Evolutionary conservation across 2,329 filamentous ascomycete genomes (phyloP).

Genomic region (Ophioceras dolichostomum): DNA sequence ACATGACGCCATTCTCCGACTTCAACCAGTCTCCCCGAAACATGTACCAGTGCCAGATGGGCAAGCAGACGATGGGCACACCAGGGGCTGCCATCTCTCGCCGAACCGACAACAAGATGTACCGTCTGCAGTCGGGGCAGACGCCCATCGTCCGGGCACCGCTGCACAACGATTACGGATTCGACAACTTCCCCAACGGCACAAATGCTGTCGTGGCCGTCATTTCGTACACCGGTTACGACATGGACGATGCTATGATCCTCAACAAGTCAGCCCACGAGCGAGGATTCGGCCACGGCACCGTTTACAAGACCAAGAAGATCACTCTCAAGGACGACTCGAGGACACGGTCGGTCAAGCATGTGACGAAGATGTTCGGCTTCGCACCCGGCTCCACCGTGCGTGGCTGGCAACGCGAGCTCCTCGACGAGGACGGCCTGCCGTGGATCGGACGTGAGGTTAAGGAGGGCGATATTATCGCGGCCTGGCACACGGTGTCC

Average conservation of each 20-base stretch:
- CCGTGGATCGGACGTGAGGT: slow-evolving; percentile 70
- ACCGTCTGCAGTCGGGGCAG: slow-evolving; percentile 88
- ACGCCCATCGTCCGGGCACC: slow-evolving; percentile 87
- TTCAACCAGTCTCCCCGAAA: slow-evolving; percentile 98
- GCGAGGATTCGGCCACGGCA: slow-evolving; percentile 87
- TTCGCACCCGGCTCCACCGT: slow-evolving; percentile 71
- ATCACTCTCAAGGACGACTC: slow-evolving; percentile 74
- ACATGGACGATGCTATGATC: slow-evolving; percentile 99
- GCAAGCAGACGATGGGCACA: slow-evolving; percentile 98
- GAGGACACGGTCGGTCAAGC: slow-evolving; percentile 51
- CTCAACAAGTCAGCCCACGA: slow-evolving; percentile 96
- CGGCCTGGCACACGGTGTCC: slow-evolving; percentile 80
- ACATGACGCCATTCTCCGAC: slow-evolving; percentile 97
- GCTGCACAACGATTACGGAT: slow-evolving; percentile 87
- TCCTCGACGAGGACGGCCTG: slow-evolving; percentile 78
- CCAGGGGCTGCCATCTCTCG: slow-evolving; percentile 74
- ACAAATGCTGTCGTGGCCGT: slow-evolving; percentile 93
- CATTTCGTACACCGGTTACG: slow-evolving; percentile 96
- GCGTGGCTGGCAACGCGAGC: slow-evolving; percentile 55
- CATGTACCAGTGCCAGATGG: slow-evolving; percentile 99
- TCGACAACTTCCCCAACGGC: slow-evolving; percentile 97
- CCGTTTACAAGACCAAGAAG: slow-evolving; percentile 96
- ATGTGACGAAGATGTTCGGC: slow-evolving; percentile 74
- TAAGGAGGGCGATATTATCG: slow-evolving; percentile 70
- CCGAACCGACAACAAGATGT: slow-evolving; percentile 94